These are phyloP conservation scores for Suhomyces sp. DNA, from an alignment of 805 yeast genomes.

Conservation along the genomic window DNA sequence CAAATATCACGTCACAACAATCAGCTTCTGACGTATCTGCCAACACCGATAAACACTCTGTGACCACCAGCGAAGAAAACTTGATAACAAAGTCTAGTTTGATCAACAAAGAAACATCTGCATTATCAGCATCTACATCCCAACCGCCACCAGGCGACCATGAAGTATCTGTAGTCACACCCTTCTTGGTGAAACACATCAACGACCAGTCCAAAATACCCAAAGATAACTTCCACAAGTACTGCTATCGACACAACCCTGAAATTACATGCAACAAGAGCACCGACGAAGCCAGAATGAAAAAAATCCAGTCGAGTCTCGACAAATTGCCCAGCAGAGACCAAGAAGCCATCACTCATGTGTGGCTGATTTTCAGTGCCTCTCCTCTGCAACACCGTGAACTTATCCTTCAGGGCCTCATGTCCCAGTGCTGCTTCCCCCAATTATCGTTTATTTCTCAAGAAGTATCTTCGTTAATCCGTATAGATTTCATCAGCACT, in stretches of 20 bases:
- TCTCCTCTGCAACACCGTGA: slow-evolving; percentile 69
- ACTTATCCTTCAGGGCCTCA: slow-evolving; percentile 75
- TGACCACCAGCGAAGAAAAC: not conserved
- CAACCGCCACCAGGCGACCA: slow-evolving; percentile 6
- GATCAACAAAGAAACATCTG: slow-evolving; percentile 3
- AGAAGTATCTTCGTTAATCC: slow-evolving; percentile 73
- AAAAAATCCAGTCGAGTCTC: slow-evolving; percentile 54
- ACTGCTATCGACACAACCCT: slow-evolving; percentile 93
- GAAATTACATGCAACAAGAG: slow-evolving; percentile 70
- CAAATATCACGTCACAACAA: not conserved
- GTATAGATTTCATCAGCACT: slow-evolving; percentile 83
- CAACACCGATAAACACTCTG: not conserved
- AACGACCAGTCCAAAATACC: slow-evolving; percentile 42
- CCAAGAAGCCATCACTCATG: slow-evolving; percentile 72
- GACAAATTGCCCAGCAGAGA: slow-evolving; percentile 66
- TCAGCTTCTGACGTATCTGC: not conserved
- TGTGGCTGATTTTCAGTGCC: slow-evolving; percentile 80
- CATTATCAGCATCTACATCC: not conserved
- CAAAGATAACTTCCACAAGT: slow-evolving; percentile 57
- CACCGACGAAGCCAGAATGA: slow-evolving; percentile 63
- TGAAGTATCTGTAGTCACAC: slow-evolving; percentile 34
- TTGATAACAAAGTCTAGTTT: slow-evolving; percentile 1
- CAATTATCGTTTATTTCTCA: slow-evolving; percentile 83
- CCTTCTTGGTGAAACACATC: slow-evolving; percentile 40
- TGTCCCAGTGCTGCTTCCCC: slow-evolving; percentile 92